These are phyloP conservation scores for Penicillium lagena DNA, from an alignment of 495 filamentous ascomycete genomes.

Conservation along the genomic window DNA sequence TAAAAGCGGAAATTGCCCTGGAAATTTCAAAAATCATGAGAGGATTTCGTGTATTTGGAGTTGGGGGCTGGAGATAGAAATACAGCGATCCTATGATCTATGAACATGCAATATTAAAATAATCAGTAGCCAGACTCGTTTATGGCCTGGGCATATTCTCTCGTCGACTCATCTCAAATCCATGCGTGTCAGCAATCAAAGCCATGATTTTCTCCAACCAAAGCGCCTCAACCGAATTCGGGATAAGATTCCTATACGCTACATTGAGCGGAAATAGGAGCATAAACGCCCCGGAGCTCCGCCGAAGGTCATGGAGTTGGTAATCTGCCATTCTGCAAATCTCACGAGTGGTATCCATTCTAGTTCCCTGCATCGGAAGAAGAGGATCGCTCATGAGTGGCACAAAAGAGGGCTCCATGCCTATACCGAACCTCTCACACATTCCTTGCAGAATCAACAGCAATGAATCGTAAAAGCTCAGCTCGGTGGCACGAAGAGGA, in stretches of 20 bases:
- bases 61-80: too few species aligned
- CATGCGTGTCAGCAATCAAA: constrained; percentile 9
- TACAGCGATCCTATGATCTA: too few species aligned
- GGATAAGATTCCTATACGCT: constrained; percentile 7
- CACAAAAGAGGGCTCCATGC: not conserved
- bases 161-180: constrained; percentile 11
- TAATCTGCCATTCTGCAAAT: constrained; percentile 14
- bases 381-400: constrained; percentile 6
- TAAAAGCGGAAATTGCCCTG: too few species aligned
- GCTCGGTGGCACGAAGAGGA: constrained; percentile 7
- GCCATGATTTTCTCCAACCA: constrained; percentile 11
- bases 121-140: not conserved
- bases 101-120: too few species aligned
- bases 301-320: constrained; percentile 6
- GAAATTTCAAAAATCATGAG: too few species aligned
- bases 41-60: too few species aligned
- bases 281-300: constrained; percentile 10
- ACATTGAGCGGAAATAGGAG: constrained; percentile 14
- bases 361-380: constrained; percentile 11
- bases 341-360: constrained; percentile 11
- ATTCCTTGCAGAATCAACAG: constrained; percentile 4
- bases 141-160: constrained; percentile 7
- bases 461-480: constrained; percentile 8
- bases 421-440: constrained; percentile 2
- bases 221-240: not conserved